A percentile compares a stretch with the other conserved stretches of the same genome.
Evolutionary conservation across 805 yeast genomes (phyloP).

Genomic region (Saccharomycopsis fodiens): DNA sequence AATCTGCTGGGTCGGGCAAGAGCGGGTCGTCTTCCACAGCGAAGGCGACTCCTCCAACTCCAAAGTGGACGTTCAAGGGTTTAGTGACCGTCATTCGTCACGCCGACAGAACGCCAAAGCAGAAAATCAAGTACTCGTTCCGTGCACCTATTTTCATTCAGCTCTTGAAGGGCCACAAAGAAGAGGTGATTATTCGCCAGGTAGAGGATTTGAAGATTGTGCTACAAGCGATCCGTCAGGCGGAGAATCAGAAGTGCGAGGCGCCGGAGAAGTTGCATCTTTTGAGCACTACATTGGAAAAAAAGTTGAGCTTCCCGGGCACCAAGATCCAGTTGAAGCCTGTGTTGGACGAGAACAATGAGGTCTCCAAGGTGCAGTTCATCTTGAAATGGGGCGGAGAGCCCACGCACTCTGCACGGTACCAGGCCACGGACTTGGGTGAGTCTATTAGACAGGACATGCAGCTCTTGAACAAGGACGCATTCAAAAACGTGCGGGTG

Average conservation of each 20-base stretch:
- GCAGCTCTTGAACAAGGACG: conserved; percentile 74
- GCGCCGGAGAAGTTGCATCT: conserved; percentile 71
- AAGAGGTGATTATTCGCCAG: conserved; percentile 91
- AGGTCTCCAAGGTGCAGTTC: conserved; percentile 90
- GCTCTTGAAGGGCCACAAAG: conserved; percentile 85
- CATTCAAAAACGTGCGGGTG: conserved; percentile 77
- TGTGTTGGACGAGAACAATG: conserved; percentile 51
- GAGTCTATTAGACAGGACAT: conserved; percentile 93
- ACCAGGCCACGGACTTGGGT: conserved; percentile 92
- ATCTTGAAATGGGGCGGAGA: conserved; percentile 99
- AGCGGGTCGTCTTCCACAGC: not conserved
- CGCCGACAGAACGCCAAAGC: conserved; percentile 98
- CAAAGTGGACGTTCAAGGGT: conserved; percentile 93
- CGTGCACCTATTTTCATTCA: conserved; percentile 81
- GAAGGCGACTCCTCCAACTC: not conserved
- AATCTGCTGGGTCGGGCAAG: not conserved
- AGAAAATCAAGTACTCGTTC: conserved; percentile 93
- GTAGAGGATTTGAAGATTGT: conserved; percentile 81
- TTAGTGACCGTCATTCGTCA: conserved; percentile 87
- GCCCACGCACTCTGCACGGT: conserved; percentile 94
- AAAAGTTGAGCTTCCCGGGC: conserved; percentile 87
- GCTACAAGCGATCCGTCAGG: conserved; percentile 73
- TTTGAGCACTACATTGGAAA: conserved; percentile 74
- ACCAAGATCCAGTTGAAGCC: conserved; percentile 96
- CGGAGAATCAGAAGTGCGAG: conserved; percentile 72